Evolutionary conservation across 2,329 filamentous ascomycete genomes (phyloP).

Genomic region (Penicillium sp.): DNA sequence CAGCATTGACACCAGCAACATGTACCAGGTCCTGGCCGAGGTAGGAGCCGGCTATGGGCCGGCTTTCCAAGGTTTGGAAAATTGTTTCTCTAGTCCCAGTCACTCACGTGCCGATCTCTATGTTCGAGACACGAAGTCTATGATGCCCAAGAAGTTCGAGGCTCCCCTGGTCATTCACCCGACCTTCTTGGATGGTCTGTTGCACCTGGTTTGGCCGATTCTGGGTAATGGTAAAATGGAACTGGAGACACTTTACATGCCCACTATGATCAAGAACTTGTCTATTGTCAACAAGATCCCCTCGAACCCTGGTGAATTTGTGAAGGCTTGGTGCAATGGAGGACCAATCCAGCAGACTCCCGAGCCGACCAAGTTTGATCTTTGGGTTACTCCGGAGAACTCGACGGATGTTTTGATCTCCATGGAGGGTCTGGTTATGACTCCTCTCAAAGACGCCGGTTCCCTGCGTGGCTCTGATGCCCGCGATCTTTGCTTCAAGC

Average conservation of each 20-base stretch:
- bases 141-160: constrained; percentile 51
- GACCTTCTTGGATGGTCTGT: constrained; percentile 45
- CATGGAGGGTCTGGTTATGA: constrained; percentile 27
- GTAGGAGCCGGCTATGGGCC: constrained; percentile 54
- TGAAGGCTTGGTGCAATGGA: constrained; percentile 24
- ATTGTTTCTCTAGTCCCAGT: constrained; percentile 43
- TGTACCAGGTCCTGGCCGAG: constrained; percentile 51
- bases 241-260: constrained; percentile 36
- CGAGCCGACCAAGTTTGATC: constrained; percentile 22
- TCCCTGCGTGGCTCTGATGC: background rate
- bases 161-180: constrained; percentile 49
- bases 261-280: constrained; percentile 33
- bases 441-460: constrained; percentile 23
- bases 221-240: constrained; percentile 30
- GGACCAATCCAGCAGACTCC: constrained; percentile 17
- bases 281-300: constrained; percentile 21
- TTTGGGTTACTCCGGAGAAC: constrained; percentile 17
- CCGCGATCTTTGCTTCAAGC: constrained; percentile 25
- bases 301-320: constrained; percentile 15
- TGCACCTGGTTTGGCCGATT: constrained; percentile 35
- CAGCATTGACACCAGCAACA: constrained; percentile 33
- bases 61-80: constrained; percentile 53
- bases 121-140: constrained; percentile 45
- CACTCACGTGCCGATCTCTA: constrained; percentile 34
- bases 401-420: constrained; percentile 19